Evolutionary conservation across 1,284 basidiomycete species (phyloP).

Genomic region (Schizopora paradoxa): DNA sequence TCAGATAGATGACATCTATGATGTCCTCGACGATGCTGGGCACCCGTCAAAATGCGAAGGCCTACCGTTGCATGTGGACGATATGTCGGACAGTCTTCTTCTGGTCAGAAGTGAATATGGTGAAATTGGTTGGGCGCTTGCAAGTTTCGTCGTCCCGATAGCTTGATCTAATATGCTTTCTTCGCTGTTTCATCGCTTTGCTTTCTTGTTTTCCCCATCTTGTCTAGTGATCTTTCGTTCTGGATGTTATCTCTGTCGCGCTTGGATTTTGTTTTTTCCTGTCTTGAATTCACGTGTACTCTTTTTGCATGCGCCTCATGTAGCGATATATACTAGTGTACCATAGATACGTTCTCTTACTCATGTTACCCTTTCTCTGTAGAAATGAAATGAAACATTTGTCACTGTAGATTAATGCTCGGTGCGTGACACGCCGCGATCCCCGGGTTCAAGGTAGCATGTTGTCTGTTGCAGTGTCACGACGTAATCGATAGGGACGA

Average conservation of each 20-base stretch:
- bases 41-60: slow-evolving; percentile 66
- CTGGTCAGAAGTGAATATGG: slow-evolving; percentile 48
- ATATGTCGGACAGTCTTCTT: slow-evolving; percentile 67
- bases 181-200: slow-evolving; percentile 4
- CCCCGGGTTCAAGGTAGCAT: too few relatives aligned
- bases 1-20: slow-evolving; percentile 50
- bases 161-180: slow-evolving; percentile 24
- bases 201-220: neutral
- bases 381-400: too few relatives aligned
- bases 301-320: too few relatives aligned
- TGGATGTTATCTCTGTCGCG: neutral
- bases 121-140: slow-evolving; percentile 70
- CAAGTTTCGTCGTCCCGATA: slow-evolving; percentile 69
- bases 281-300: neutral
- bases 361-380: too few relatives aligned
- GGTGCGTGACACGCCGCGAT: too few relatives aligned
- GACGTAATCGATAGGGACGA: too few relatives aligned
- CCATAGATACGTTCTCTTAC: too few relatives aligned
- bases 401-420: too few relatives aligned
- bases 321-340: too few relatives aligned
- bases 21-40: slow-evolving; percentile 68
- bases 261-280: neutral
- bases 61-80: slow-evolving; percentile 69
- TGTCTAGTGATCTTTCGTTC: slow-evolving; percentile 19
- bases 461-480: too few relatives aligned